Evolutionary conservation across 257 asterid genomes (phyloP).

Genomic region (Sherardia arvensis): DNA sequence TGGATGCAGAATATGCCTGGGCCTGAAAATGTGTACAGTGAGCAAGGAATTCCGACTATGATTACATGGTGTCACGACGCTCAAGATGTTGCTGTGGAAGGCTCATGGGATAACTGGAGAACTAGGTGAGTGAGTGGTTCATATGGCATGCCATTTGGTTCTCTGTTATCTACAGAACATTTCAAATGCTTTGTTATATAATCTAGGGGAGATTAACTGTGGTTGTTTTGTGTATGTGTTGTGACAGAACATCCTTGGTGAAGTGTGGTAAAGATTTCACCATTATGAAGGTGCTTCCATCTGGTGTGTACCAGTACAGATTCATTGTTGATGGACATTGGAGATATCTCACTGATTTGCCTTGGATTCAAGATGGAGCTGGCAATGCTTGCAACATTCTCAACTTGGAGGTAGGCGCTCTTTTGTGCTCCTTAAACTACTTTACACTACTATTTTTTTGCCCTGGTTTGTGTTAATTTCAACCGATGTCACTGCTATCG

Average conservation of each 20-base stretch:
- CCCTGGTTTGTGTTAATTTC: not conserved
- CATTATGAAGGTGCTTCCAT: conserved; percentile 88
- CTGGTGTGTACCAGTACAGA: conserved; percentile 89
- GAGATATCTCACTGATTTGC: conserved; percentile 76
- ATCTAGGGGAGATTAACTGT: conserved; percentile 18
- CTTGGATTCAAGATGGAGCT: conserved; percentile 72
- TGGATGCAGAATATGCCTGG: conserved; percentile 80
- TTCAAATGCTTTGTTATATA: too few species aligned
- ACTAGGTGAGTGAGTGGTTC: conserved; percentile 42
- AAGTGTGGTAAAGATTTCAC: conserved; percentile 96
- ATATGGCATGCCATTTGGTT: not conserved
- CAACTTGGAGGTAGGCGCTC: conserved; percentile 66
- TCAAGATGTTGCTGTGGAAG: conserved; percentile 82
- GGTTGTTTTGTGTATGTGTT: not conserved
- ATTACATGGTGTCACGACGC: conserved; percentile 86
- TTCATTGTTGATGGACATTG: conserved; percentile 88
- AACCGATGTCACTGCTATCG: not conserved
- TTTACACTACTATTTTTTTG: not conserved
- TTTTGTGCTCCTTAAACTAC: not conserved
- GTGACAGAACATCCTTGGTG: conserved; percentile 74
- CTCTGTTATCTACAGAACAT: not conserved
- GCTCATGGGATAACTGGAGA: conserved; percentile 98
- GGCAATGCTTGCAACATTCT: conserved; percentile 79
- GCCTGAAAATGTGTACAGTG: conserved; percentile 48
- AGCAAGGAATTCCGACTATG: conserved; percentile 88